Evolutionary conservation across 148 eudicot genomes (phyloP).

Genomic region (Persicaria maculosa): DNA sequence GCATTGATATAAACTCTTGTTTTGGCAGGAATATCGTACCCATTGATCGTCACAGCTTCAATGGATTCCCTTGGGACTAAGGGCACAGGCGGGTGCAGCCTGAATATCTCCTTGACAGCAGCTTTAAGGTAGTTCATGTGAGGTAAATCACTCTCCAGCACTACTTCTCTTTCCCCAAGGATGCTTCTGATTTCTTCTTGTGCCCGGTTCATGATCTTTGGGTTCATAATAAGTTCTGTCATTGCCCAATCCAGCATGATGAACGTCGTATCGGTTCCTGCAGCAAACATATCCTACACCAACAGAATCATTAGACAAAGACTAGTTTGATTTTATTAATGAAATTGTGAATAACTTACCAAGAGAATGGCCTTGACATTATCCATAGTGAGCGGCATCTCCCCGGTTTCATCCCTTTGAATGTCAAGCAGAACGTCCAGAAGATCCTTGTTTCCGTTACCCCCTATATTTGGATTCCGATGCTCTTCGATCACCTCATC

Average conservation of each 20-base stretch:
- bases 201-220: conserved; percentile 34
- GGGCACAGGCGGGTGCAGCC: conserved; percentile 52
- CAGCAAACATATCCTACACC: conserved; percentile 61
- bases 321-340: not conserved
- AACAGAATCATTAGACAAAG: not conserved
- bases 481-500: conserved; percentile 38
- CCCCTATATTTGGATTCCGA: conserved; percentile 9
- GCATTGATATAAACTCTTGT: conserved; percentile 38
- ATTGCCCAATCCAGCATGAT: conserved; percentile 47
- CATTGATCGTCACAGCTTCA: conserved; percentile 27
- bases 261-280: conserved; percentile 50
- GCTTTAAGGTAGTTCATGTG: conserved; percentile 42
- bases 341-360: conserved; percentile 24
- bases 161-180: conserved; percentile 22
- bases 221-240: conserved; percentile 45
- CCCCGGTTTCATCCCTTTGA: conserved; percentile 21
- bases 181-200: conserved; percentile 40
- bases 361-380: conserved; percentile 50
- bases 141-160: conserved; percentile 38
- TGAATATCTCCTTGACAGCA: conserved; percentile 42
- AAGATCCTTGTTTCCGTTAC: conserved; percentile 32
- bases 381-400: conserved; percentile 37
- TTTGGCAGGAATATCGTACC: conserved; percentile 36
- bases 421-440: conserved; percentile 47
- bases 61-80: conserved; percentile 55